Evolutionary conservation across 2,329 filamentous ascomycete genomes (phyloP), one percentile per base, ranked within the genome.

Genomic region (Alternaria atra): DNA sequence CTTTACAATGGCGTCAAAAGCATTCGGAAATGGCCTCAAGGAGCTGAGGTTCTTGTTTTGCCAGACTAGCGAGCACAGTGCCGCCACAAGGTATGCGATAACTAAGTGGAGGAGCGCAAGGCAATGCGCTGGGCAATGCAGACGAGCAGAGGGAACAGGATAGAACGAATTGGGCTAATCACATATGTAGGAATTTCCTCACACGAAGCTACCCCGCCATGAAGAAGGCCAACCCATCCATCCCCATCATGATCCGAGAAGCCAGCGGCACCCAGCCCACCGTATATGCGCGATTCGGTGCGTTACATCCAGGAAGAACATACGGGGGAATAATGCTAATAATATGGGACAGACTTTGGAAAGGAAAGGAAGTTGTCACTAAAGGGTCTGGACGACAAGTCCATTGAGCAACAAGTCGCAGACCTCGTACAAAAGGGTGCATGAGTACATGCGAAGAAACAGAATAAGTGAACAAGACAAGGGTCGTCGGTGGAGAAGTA

Each of bases 141-240:
- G 46, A 48, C 37, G 48, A 40, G n/a, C 20, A 10, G 44, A 15
- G 13, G 9, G 5, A 4, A 23, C 23, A 7, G 43, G n/a, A 39
- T 3, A n/a, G 15, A 61, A 37, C 25, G 35, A 32, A 20, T 10
- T 32, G 27, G 29, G 51, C 62, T 67, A 51, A 69, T 44, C 32
- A 8, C 8, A 6, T 5, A 3, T n/a, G 32, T 35, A 97, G 95
- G 80, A 90, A 91, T 30, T 99, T 99, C 83, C 86, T 99, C 69
- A 90, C 90, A 68, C 89, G 92, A 79, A 90, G 93, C 69, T 99
- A 99, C 82, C 95, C 95, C 47, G 95, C 92, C 62, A 98, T 99
- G 94, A 99, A 99, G 89, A 96, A 97, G 86, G 92, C 94, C 86
- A 99, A 99, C 84, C 95, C 95, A 58, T 85, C 91, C 81, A 94